Percentiles rank a stretch among this genome's conserved stretches.
Evolutionary conservation across 345 rosid species (phyloP).

Genomic region (Brassica juncea): DNA sequence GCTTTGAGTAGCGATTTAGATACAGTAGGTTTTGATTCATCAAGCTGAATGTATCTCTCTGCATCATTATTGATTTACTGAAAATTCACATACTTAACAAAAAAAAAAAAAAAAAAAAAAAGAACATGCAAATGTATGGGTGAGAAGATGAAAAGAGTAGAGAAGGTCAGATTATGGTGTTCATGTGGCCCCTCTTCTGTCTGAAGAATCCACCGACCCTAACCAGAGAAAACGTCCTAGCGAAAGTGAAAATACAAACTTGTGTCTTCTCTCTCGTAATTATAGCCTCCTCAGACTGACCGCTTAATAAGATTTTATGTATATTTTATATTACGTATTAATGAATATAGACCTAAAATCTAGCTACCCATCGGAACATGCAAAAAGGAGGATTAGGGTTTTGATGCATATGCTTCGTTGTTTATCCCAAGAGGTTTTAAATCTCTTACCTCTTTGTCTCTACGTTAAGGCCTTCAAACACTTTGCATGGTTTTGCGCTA

Average conservation of each 20-base stretch:
- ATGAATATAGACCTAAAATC: constrained; percentile 26
- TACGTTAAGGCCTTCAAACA: constrained; percentile 33
- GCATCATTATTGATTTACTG: no score
- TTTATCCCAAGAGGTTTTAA: constrained; percentile 37
- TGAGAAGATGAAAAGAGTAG: constrained; percentile 34
- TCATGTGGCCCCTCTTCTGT: constrained; percentile 44
- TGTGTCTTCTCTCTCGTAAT: constrained; percentile 37
- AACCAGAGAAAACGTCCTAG: constrained; percentile 39
- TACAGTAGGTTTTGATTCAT: no score
- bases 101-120: no score
- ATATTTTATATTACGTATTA: constrained; percentile 10
- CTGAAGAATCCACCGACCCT: constrained; percentile 38
- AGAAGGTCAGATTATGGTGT: constrained; percentile 48
- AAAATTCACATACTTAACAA: no score
- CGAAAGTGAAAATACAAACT: constrained; percentile 34
- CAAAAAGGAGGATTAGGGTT: constrained; percentile 29
- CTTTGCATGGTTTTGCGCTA: constrained; percentile 43
- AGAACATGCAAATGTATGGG: constrained; percentile 67
- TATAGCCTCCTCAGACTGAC: constrained; percentile 29
- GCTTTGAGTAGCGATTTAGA: no score
- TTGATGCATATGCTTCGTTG: constrained; percentile 40
- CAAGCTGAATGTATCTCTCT: no score
- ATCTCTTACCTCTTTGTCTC: constrained; percentile 34
- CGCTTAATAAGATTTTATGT: neutral
- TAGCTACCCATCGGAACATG: constrained; percentile 26